Percentiles rank a stretch among this genome's conserved stretches.
phyloP scores from a whole-genome alignment of 2,329 filamentous ascomycete species.

The Colletotrichum shisoi region DNA sequence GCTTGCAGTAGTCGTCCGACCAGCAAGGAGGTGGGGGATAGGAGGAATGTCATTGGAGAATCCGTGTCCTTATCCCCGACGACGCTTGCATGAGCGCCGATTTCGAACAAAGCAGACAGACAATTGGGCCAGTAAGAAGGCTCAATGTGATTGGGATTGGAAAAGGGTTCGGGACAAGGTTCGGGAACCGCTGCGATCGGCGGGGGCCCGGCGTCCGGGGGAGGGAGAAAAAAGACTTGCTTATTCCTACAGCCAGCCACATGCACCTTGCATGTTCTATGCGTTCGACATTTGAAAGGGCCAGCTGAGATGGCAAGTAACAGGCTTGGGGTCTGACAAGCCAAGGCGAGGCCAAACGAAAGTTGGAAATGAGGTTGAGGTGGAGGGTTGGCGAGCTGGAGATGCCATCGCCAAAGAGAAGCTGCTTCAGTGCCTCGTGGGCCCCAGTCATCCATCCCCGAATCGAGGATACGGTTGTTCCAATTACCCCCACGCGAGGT shows the following conservation, averaged over 20 bases:
- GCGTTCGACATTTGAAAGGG: not conserved
- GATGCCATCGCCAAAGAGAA: slow-evolving; percentile 20
- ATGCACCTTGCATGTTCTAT: not conserved
- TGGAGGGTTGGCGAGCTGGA: slow-evolving; percentile 3
- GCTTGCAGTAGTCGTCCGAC: slow-evolving; percentile 13
- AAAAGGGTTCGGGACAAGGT: slow-evolving; percentile 31
- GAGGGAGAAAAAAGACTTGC: slow-evolving; percentile 1
- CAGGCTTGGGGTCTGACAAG: not conserved
- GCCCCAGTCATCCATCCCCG: not conserved
- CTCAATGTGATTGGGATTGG: slow-evolving; percentile 9
- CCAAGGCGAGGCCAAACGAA: slow-evolving; percentile 4
- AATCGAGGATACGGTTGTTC: not conserved
- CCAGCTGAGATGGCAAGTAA: slow-evolving; percentile 5
- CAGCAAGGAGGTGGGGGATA: slow-evolving; percentile 9
- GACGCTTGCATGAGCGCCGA: slow-evolving; percentile 18
- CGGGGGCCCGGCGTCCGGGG: slow-evolving; percentile 23
- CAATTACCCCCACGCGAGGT: slow-evolving; percentile 1
- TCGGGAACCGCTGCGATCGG: slow-evolving; percentile 34
- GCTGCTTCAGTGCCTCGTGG: not conserved
- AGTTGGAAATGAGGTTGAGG: slow-evolving; percentile 1
- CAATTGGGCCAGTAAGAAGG: slow-evolving; percentile 21
- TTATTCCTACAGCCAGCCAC: slow-evolving; percentile 11
- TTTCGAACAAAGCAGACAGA: slow-evolving; percentile 10
- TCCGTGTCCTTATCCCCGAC: slow-evolving; percentile 22
- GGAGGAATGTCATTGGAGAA: slow-evolving; percentile 21